phyloP scores from a whole-genome alignment of 2,329 filamentous ascomycete species.

The Thermoascus crustaceus region DNA sequence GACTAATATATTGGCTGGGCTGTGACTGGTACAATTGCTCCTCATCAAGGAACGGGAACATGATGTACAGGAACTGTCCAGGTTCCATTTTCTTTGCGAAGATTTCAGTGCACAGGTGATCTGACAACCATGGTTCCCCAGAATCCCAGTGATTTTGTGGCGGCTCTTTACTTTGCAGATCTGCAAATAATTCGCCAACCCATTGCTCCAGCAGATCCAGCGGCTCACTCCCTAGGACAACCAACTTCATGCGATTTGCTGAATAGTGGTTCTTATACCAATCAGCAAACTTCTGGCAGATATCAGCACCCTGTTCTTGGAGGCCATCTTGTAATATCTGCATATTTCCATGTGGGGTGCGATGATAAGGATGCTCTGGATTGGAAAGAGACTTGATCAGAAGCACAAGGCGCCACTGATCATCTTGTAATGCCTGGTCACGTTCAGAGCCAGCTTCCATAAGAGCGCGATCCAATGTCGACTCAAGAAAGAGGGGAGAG shows the following conservation, averaged over 20 bases:
- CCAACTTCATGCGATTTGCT: constrained; percentile 81
- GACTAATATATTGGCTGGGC: constrained; percentile 69
- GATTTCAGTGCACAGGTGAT: constrained; percentile 56
- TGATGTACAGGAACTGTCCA: constrained; percentile 61
- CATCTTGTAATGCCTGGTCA: constrained; percentile 84
- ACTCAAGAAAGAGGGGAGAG: constrained; percentile 68
- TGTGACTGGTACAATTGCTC: constrained; percentile 65
- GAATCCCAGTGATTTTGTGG: constrained; percentile 54
- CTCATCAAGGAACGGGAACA: constrained; percentile 72
- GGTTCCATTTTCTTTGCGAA: constrained; percentile 85
- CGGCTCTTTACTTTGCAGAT: constrained; percentile 67
- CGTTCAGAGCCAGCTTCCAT: constrained; percentile 82
- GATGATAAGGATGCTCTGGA: constrained; percentile 70
- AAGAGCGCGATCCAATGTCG: constrained; percentile 71
- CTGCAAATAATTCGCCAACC: constrained; percentile 69
- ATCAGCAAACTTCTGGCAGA: constrained; percentile 75
- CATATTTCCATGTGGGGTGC: constrained; percentile 77
- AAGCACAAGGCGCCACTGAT: constrained; percentile 72
- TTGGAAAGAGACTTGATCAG: constrained; percentile 72
- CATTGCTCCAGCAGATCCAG: constrained; percentile 70
- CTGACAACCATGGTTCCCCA: too few relatives aligned
- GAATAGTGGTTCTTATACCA: constrained; percentile 80
- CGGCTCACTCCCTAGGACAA: constrained; percentile 66
- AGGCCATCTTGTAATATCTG: constrained; percentile 70
- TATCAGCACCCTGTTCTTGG: constrained; percentile 63